phyloP scores from a whole-genome alignment of 495 filamentous ascomycete species.

The Talaromyces ruber region DNA sequence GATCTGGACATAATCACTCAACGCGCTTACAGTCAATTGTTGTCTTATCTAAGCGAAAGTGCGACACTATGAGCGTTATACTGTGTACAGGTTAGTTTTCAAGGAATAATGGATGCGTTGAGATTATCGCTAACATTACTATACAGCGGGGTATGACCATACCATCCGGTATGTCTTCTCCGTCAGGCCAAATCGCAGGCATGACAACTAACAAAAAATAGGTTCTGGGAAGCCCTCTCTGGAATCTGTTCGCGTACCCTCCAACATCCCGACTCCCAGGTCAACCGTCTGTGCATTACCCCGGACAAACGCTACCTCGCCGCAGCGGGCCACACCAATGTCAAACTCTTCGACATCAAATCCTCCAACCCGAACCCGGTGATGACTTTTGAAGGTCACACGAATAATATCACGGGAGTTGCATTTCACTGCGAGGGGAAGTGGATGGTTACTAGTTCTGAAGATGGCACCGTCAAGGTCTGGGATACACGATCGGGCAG shows the following conservation, averaged over 20 bases:
- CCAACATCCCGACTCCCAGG: constrained; percentile 94
- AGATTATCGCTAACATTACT: constrained; percentile 7
- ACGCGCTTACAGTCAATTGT: neutral
- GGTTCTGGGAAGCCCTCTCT: constrained; percentile 97
- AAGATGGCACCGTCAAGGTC: constrained; percentile 96
- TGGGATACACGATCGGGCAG: constrained; percentile 90
- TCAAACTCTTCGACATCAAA: constrained; percentile 97
- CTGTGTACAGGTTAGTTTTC: constrained; percentile 66
- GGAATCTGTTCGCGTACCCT: constrained; percentile 97
- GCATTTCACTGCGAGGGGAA: constrained; percentile 98
- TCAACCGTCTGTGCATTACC: constrained; percentile 96
- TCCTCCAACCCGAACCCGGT: constrained; percentile 89
- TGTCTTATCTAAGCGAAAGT: neutral
- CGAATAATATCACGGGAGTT: constrained; percentile 88
- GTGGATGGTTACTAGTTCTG: constrained; percentile 99
- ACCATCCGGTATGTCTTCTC: constrained; percentile 71
- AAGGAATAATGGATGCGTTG: neutral
- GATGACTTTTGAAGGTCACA: constrained; percentile 90
- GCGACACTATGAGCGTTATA: constrained; percentile 71
- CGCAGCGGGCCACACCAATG: constrained; percentile 85
- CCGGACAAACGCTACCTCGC: constrained; percentile 95
- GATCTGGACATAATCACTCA: neutral
- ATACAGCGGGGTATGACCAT: constrained; percentile 91
- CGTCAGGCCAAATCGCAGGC: neutral
- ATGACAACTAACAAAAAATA: constrained; percentile 18